Base-by-base conservation (phyloP, 2,329 filamentous ascomycete genomes). In the Herpotrichia juniperi region DNA sequence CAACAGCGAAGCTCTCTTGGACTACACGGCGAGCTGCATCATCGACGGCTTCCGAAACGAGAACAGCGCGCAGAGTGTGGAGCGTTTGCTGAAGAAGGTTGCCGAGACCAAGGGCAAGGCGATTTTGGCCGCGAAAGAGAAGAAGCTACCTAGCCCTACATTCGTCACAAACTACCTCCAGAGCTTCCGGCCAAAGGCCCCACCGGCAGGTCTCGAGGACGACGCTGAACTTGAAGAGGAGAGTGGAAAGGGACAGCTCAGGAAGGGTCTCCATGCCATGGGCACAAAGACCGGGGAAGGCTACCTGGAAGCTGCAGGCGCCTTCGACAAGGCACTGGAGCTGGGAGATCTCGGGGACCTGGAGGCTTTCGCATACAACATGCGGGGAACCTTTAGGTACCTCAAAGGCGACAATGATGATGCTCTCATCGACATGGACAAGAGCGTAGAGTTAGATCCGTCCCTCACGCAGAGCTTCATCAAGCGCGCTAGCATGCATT, bases 131-230 rank as follows among this genome's bases (percentile, higher is more conserved):
- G 83, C 83, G 54, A 93, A 93, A 76, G 83, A 84, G 65, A 89
- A 91, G 79, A 93, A 91, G 78, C 84, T 99, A 45, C 94, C 94
- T 17, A 97, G 93, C 76, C 89, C 94, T 25, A 97, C 93, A 11
- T 99, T 97, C 66, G 93, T 99, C 62, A 91, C 92, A 71, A 99
- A 99, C 82, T 99, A 99, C 76, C 88, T 99, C 26, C 93, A 97
- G 79, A 97, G 93, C 80, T 99, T 99, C 89, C 89, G 94, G 54
- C 82, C 87, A 53, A 90, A 89, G 79, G 81, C 86, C 42, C 84
- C 91, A 1, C 93, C 94, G 3, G 85, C 82, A 56, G 93, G 91
- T 11, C 81, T 99, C 46, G 92, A 93, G 54, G 91, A 96, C 62
- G 83, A 86, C 7, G 86, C 81, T n/a, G 91, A 96, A 61, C 76